phyloP scores from a whole-genome alignment of 768 basidiomycete species.

The Naganishia friedmannii region DNA sequence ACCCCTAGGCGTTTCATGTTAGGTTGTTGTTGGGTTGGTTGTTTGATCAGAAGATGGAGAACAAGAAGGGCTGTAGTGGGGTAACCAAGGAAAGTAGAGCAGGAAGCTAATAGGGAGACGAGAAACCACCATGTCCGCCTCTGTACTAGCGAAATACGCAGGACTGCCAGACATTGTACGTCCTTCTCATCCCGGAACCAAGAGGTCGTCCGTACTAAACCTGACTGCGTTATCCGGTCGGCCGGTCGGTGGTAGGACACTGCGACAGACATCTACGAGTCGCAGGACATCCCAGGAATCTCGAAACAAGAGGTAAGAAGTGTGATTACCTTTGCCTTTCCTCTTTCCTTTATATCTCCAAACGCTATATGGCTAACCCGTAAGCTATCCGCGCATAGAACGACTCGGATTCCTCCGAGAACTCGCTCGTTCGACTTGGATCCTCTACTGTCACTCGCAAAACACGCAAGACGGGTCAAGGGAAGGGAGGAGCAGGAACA shows the following conservation, averaged over 20 bases:
- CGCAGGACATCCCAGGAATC: slow-evolving; percentile 45
- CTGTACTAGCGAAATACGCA: no score
- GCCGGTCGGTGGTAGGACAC: slow-evolving; percentile 43
- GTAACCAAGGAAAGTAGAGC: no score
- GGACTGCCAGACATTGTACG: slow-evolving; percentile 51
- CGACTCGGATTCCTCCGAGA: no score
- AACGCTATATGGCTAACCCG: neutral
- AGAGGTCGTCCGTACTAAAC: neutral
- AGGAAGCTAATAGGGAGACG: no score
- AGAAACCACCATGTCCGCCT: no score
- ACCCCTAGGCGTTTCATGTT: no score
- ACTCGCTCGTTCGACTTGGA: no score
- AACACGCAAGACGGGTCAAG: neutral
- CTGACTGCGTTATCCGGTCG: neutral
- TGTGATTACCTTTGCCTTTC: neutral
- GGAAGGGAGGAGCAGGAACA: neutral
- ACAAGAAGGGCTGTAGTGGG: no score
- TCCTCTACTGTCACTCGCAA: slow-evolving; percentile 10
- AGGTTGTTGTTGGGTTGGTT: no score
- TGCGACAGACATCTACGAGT: slow-evolving; percentile 51
- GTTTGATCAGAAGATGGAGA: no score
- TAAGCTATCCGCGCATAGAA: slow-evolving; percentile 26
- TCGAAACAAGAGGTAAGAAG: slow-evolving; percentile 37
- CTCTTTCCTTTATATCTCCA: neutral
- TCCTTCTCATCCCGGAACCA: neutral